Percentiles rank a stretch among this genome's conserved stretches.
phyloP scores from a whole-genome alignment of 2,329 filamentous ascomycete species.

The Penicillium sp. region DNA sequence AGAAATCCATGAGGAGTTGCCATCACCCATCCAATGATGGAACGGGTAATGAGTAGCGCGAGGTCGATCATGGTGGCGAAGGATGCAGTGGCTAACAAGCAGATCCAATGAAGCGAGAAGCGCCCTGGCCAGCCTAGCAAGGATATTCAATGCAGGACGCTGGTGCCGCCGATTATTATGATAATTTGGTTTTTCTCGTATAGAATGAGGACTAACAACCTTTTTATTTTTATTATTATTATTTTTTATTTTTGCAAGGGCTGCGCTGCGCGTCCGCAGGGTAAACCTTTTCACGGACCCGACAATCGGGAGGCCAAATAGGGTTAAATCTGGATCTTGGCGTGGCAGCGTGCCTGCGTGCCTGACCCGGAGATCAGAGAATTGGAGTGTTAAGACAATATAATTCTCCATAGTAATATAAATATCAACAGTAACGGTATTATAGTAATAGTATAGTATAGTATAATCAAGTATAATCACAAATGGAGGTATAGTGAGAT shows the following conservation, averaged over 20 bases:
- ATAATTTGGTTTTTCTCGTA: neutral
- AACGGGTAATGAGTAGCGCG: neutral
- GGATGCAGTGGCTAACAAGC: neutral
- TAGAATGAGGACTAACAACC: too few species aligned
- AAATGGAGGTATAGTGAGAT: neutral
- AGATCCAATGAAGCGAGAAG: neutral
- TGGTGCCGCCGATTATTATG: neutral
- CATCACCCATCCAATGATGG: neutral
- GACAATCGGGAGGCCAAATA: constrained; percentile 3
- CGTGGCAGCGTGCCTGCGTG: neutral
- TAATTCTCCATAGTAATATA: too few species aligned
- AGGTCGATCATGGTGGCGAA: neutral
- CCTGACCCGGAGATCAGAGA: too few species aligned
- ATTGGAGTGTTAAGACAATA: too few species aligned
- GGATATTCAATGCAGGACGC: neutral
- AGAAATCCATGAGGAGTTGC: neutral
- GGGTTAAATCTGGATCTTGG: neutral
- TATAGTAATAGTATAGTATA: too few species aligned
- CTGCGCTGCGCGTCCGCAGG: neutral
- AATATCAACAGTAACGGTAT: too few species aligned
- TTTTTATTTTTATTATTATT: too few species aligned
- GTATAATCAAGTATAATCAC: too few species aligned
- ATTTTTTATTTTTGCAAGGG: too few species aligned
- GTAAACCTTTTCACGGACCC: neutral
- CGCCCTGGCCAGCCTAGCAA: neutral